Base-by-base conservation (phyloP, 2,329 filamentous ascomycete species). In the Diaporthe sp. region DNA sequence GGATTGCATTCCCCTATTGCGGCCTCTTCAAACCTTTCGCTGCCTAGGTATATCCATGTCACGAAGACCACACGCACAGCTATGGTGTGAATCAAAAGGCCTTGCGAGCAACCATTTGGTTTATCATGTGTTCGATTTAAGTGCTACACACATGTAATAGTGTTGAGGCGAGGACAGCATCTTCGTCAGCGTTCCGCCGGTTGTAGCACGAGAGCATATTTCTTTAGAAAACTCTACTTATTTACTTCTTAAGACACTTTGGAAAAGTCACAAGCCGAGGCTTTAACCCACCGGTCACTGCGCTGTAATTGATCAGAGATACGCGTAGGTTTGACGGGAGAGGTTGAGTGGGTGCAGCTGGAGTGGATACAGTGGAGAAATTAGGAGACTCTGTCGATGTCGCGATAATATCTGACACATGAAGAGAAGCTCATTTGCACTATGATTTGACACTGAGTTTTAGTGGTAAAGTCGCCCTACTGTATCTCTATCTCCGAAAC, bases 401-500 rank as follows among this genome's bases (percentile, higher is more conserved):
- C 31, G 19, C 37, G 31, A 68, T 53, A 9, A 12, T 17, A n/a
- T 17, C 10, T 53, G 19, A 68, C 31, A n/a, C 12, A n/a, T 25
- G 22, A 5, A 53, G 17, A 31, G 22, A 55, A 53, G 7, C 34
- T 37, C 9, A 25, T 53, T 25, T 7, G 12, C 7, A 19, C 34
- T 17, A 15, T 2, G 10, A 37, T 37, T 68, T 53, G 46, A 28
- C 34, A 8, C 6, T 37, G 13, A 51, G 6, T n/a, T 37, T 25
- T 19, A 12, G n/a, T 34, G n/a, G 42, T 46, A 28, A 49, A 49
- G 3, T 34, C 25, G 34, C 25, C 17, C n/a, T 49, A 34, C 25
- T 49, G 12, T n/a, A 49, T 9, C 25, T 13, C 42, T 31, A 17
- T 28, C 58, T 65, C 46, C 58, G 71, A 65, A 73, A 55, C 49